These are phyloP conservation scores for Pseudocercospora macadamiae DNA, from an alignment of 2,329 filamentous ascomycete genomes.

Conservation along the genomic window DNA sequence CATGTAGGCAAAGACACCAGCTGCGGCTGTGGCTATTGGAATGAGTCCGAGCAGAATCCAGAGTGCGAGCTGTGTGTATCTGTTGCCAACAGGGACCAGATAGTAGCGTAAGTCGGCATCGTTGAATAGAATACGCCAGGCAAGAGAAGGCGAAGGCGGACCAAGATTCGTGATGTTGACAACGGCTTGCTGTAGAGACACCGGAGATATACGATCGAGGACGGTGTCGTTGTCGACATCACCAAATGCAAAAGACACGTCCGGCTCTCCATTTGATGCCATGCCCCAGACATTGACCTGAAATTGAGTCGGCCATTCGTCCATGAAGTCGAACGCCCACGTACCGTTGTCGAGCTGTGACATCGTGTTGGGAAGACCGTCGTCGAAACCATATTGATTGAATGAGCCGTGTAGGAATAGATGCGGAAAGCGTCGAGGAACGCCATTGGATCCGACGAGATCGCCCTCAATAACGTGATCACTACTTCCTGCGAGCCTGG, in stretches of 20 bases:
- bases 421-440: constrained; percentile 60
- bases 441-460: constrained; percentile 44
- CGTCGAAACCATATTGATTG: constrained; percentile 67
- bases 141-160: constrained; percentile 58
- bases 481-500: constrained; percentile 60
- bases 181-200: constrained; percentile 57
- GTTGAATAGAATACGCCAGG: constrained; percentile 59
- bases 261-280: constrained; percentile 64
- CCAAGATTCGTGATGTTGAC: constrained; percentile 61
- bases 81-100: constrained; percentile 57
- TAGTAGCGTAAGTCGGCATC: constrained; percentile 58
- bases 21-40: constrained; percentile 54
- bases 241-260: constrained; percentile 62
- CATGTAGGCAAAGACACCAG: constrained; percentile 61
- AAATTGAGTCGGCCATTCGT: constrained; percentile 64
- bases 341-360: constrained; percentile 50
- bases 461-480: constrained; percentile 65
- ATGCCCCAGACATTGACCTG: constrained; percentile 71
- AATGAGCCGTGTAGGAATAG: constrained; percentile 64
- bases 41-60: constrained; percentile 59
- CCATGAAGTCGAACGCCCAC: constrained; percentile 65
- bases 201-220: constrained; percentile 64
- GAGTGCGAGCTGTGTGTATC: constrained; percentile 57
- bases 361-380: constrained; percentile 59
- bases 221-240: constrained; percentile 64